Conservation (phyloP, 129 eudicot genomes). For the Flaveria bidentis region DNA sequence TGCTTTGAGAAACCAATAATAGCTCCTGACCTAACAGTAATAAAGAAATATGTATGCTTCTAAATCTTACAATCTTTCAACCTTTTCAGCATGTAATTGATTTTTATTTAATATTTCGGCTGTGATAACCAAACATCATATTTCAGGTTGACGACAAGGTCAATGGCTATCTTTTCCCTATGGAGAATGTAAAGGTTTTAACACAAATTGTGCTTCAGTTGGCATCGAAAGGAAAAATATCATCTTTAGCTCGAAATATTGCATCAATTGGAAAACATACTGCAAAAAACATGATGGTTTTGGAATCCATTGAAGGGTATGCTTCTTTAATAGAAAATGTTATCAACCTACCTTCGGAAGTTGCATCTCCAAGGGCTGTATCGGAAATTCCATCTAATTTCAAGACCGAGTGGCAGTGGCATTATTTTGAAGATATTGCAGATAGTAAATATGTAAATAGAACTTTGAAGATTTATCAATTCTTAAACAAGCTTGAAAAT, state of each 20-base stretch:
- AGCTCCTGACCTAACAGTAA: constrained; percentile 75
- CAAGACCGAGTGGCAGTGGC: constrained; percentile 83
- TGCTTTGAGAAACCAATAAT: constrained; percentile 78
- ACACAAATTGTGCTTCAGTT: constrained; percentile 50
- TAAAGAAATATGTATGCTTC: constrained; percentile 70
- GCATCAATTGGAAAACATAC: constrained; percentile 72
- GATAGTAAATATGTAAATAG: constrained; percentile 39
- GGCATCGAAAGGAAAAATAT: constrained; percentile 59
- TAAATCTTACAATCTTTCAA: constrained; percentile 12
- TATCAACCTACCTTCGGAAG: constrained; percentile 84
- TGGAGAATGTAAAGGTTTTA: constrained; percentile 53
- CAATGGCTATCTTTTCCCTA: constrained; percentile 83
- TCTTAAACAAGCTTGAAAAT: constrained; percentile 60
- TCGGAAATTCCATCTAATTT: constrained; percentile 55
- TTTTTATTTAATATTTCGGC: constrained; percentile 23
- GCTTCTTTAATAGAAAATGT: constrained; percentile 64
- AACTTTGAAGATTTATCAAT: constrained; percentile 35
- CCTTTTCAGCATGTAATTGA: background rate
- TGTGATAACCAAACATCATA: constrained; percentile 25
- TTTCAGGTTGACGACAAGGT: constrained; percentile 86
- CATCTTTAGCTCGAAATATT: constrained; percentile 60
- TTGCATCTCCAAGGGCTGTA: constrained; percentile 54
- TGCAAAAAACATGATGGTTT: constrained; percentile 79
- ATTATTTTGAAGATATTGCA: constrained; percentile 45
- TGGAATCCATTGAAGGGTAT: constrained; percentile 82